These are phyloP conservation scores for Trichoderma virens DNA, from an alignment of 495 filamentous ascomycete species.

Conservation along the genomic window DNA sequence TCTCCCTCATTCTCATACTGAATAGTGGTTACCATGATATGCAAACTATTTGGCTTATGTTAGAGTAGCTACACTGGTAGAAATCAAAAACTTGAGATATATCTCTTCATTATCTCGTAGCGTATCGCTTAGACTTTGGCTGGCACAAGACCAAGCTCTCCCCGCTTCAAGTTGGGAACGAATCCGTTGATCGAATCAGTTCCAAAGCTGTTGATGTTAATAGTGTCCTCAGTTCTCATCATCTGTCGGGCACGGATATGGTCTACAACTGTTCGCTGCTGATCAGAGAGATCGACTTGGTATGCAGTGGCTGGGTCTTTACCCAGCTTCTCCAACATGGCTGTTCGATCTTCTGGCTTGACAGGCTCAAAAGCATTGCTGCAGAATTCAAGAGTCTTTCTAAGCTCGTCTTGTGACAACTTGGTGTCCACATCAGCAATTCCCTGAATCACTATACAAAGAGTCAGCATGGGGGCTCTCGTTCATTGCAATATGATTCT, in stretches of 20 bases:
- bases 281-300: constrained; percentile 18
- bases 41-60: too few relatives aligned
- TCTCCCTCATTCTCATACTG: too few relatives aligned
- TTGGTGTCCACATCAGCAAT: constrained; percentile 26
- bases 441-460: constrained; percentile 31
- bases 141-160: constrained; percentile 19
- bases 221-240: constrained; percentile 22
- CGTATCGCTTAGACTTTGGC: too few relatives aligned
- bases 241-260: constrained; percentile 22
- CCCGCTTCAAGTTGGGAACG: constrained; percentile 22
- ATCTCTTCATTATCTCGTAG: too few relatives aligned
- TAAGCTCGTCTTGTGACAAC: constrained; percentile 26
- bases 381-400: constrained; percentile 33
- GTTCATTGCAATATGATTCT: constrained; percentile 11
- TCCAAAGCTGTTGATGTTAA: constrained; percentile 29
- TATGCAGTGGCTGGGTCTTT: constrained; percentile 9
- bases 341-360: constrained; percentile 17
- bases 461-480: not conserved
- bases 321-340: constrained; percentile 17
- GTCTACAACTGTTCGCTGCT: constrained; percentile 27
- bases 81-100: too few relatives aligned
- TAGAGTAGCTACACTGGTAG: too few relatives aligned
- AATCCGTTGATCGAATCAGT: constrained; percentile 30
- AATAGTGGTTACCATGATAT: too few relatives aligned
- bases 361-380: constrained; percentile 23